Evolutionary conservation across 306 rosid species (phyloP), one percentile per base, ranked within the genome.

Genomic region (Dryas octopetala): DNA sequence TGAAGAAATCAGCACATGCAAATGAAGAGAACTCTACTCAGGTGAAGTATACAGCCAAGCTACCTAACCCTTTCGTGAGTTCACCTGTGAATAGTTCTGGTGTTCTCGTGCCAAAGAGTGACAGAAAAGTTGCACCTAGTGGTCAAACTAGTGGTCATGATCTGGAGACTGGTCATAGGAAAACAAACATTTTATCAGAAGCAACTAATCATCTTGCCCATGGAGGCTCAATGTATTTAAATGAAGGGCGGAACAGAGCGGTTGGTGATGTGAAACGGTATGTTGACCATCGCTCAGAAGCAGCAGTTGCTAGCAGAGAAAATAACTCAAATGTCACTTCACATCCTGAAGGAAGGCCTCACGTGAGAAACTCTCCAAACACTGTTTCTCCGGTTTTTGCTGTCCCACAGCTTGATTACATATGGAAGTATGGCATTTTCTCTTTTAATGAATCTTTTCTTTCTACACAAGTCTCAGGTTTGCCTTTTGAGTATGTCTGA

Each of bases 391-490:
- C 5, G 12, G 26, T 2, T 76, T 9, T 11, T 60, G 59, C 57
- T 40, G 12, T 70, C 16, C 83, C 87, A 47, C 7, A 49, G 60
- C 19, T 8, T 60, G 19, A 81, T 50, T 49, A 23, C 62, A 19
- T 68, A 52, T 86, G 90, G 86, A 66, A 26, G 90, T 83, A 78
- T 10, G 82, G 43, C 48, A 15, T 44, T 59, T 61, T 62, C 61
- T 38, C n/a, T 50, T 55, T 71, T 66, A 67, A 52, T 45, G 26
- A 62, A 67, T 43, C n/a, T 15, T 8, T 71, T 43, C 15, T 55
- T 74, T 68, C 46, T 23, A 13, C 76, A 16, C 32, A 10, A 55
- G 17, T 54, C 14, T 74, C 40, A 48, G 41, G 0, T 40, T 15
- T 71, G 66, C 49, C 58, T 45, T 46, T 50, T 57, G 44, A 71